These are phyloP conservation scores for Metschnikowia vanudenii DNA, from an alignment of 805 yeast genomes.

Conservation along the genomic window DNA sequence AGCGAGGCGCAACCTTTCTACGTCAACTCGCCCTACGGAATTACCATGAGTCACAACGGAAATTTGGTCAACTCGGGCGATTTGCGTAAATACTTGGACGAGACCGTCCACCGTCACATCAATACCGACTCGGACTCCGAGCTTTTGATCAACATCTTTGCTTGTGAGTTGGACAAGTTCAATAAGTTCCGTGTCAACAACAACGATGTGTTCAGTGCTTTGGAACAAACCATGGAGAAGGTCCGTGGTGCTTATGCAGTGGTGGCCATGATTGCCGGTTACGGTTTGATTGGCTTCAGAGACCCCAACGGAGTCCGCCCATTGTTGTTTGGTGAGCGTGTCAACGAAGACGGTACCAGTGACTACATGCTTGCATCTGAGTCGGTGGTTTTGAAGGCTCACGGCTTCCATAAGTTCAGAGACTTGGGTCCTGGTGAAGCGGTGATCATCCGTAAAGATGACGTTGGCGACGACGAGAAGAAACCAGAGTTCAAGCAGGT, in stretches of 20 bases:
- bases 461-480: slow-evolving; percentile 33
- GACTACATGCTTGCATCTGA: slow-evolving; percentile 97
- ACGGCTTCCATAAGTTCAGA: slow-evolving; percentile 73
- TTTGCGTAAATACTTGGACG: slow-evolving; percentile 78
- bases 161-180: slow-evolving; percentile 84
- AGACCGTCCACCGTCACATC: slow-evolving; percentile 92
- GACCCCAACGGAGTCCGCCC: slow-evolving; percentile 98
- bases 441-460: slow-evolving; percentile 81
- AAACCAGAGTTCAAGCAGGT: slow-evolving; percentile 84
- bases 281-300: slow-evolving; percentile 91
- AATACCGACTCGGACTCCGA: slow-evolving; percentile 97
- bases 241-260: slow-evolving; percentile 98
- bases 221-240: slow-evolving; percentile 73
- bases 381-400: slow-evolving; percentile 91
- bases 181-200: slow-evolving; percentile 92
- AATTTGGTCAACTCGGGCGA: slow-evolving; percentile 86
- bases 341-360: slow-evolving; percentile 58
- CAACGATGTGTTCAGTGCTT: slow-evolving; percentile 82
- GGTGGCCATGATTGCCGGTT: slow-evolving; percentile 92
- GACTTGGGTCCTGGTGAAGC: slow-evolving; percentile 96
- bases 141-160: slow-evolving; percentile 83
- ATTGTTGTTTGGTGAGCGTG: slow-evolving; percentile 78
- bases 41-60: slow-evolving; percentile 89
- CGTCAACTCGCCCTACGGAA: slow-evolving; percentile 95
- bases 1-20: slow-evolving; percentile 98